A percentile compares a stretch with the other conserved stretches of the same genome.
These are phyloP conservation scores for Aspergillus coremiiformis DNA, from an alignment of 495 filamentous ascomycete genomes.

Conservation along the genomic window DNA sequence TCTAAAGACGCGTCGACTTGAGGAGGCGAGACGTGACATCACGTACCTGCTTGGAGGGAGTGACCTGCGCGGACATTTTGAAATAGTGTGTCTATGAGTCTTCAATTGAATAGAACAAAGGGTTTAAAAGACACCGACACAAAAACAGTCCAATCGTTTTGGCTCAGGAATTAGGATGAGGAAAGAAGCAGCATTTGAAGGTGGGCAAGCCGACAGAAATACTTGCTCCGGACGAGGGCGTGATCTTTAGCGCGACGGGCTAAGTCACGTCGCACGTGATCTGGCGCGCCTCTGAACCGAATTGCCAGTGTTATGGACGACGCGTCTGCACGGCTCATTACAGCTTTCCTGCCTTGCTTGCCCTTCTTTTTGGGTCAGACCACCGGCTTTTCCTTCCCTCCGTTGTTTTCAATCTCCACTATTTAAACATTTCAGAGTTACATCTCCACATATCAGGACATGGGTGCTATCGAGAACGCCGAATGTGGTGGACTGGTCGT, in stretches of 20 bases:
- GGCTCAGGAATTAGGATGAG: conserved; percentile 16
- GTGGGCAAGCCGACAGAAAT: conserved; percentile 23
- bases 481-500: background rate
- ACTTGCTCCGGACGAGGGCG: conserved; percentile 27
- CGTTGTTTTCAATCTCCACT: conserved; percentile 7
- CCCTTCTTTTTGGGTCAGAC: conserved; percentile 4
- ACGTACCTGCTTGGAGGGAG: conserved; percentile 81
- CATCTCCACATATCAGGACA: conserved; percentile 8
- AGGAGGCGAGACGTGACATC: conserved; percentile 36
- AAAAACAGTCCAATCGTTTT: conserved; percentile 5
- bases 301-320: conserved; percentile 1
- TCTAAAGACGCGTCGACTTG: conserved; percentile 27
- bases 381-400: conserved; percentile 4
- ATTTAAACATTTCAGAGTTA: background rate
- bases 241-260: conserved; percentile 39
- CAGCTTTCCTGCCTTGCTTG: background rate
- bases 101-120: conserved; percentile 8
- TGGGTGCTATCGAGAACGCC: background rate
- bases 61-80: conserved; percentile 64
- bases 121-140: conserved; percentile 21
- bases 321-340: conserved; percentile 1
- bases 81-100: conserved; percentile 15
- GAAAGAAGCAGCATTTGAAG: conserved; percentile 18
- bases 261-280: conserved; percentile 44
- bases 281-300: conserved; percentile 16